A percentile compares a stretch with the other conserved stretches of the same genome.
Evolutionary conservation across 345 rosid genomes (phyloP).

Genomic region (Geranium rotundifolium): DNA sequence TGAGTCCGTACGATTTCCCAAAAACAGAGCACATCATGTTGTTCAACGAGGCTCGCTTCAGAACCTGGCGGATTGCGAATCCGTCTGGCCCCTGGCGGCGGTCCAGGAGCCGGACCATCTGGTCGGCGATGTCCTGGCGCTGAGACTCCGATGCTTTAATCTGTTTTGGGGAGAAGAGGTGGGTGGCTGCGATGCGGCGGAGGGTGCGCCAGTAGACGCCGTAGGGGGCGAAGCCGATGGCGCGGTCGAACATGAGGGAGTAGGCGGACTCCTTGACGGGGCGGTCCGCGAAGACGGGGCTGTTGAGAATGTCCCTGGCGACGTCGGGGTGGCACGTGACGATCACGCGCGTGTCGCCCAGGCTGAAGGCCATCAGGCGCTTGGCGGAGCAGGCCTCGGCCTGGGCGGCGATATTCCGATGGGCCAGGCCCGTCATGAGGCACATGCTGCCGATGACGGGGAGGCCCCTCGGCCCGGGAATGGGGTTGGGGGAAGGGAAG

Average conservation of each 20-base stretch:
- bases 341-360: not conserved
- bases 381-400: not conserved
- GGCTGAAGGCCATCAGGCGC: constrained; percentile 1
- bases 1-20: constrained; percentile 26
- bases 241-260: not conserved
- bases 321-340: not conserved
- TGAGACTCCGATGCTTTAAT: constrained; percentile 30
- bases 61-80: constrained; percentile 17
- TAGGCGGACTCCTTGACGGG: constrained; percentile 3
- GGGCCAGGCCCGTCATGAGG: not conserved
- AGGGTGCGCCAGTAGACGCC: constrained; percentile 1
- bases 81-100: constrained; percentile 8
- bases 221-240: constrained; percentile 4
- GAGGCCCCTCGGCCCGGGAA: not conserved
- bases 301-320: not conserved
- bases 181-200: not conserved
- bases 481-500: no score
- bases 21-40: constrained; percentile 48
- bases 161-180: not conserved
- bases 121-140: constrained; percentile 29
- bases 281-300: constrained; percentile 2
- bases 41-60: constrained; percentile 36
- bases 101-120: constrained; percentile 26
- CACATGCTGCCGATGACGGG: not conserved
- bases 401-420: not conserved